Evolutionary conservation across 495 filamentous ascomycete genomes (phyloP).

Genomic region (Talaromyces ruber): DNA sequence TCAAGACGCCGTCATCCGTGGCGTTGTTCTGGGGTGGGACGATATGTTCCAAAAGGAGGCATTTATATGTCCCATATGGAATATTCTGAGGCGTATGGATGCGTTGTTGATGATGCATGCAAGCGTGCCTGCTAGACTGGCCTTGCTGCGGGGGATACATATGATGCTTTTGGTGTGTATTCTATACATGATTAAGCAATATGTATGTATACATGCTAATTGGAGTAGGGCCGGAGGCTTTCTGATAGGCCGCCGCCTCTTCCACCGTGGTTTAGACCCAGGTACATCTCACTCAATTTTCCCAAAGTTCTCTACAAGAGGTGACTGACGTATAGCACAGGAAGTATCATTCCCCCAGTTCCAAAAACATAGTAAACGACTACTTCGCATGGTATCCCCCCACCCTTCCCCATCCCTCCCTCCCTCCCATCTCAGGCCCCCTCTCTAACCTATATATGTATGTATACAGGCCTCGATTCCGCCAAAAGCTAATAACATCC

Average conservation of each 20-base stretch:
- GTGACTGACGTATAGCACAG: not conserved
- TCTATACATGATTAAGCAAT: not conserved
- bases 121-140: not conserved
- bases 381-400: conserved; percentile 1
- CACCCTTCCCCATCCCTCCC: not conserved
- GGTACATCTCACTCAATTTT: not conserved
- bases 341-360: not conserved
- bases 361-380: not conserved
- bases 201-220: not conserved
- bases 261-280: not conserved
- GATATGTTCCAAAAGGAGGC: not conserved
- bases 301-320: not conserved
- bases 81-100: conserved; percentile 2
- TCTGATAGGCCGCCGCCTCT: not conserved
- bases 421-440: not conserved
- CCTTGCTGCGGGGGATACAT: not conserved
- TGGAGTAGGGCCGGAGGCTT: not conserved
- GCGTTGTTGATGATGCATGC: not conserved
- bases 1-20: not conserved
- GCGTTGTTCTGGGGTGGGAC: not conserved
- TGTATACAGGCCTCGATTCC: not conserved
- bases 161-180: not conserved
- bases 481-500: not conserved
- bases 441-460: not conserved
- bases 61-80: conserved; percentile 1